Evolutionary conservation across 257 asterid species (phyloP), one percentile per base, ranked within the genome.

Genomic region (Agastache rugosa): DNA sequence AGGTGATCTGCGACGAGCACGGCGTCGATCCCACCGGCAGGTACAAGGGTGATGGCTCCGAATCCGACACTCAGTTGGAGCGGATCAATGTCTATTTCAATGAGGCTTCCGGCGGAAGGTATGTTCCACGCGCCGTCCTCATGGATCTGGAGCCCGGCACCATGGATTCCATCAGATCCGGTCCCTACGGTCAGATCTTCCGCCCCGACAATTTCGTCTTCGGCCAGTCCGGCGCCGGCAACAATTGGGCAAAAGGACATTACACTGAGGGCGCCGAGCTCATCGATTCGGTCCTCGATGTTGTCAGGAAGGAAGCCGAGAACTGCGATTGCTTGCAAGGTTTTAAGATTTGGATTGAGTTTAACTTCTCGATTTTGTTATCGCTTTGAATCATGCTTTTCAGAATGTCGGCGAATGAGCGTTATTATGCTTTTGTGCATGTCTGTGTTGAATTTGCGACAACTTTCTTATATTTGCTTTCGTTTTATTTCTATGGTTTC

Each of bases 111-210:
- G 96, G 97, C 39, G 97, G 96, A 5, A 83, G 96, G 45, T 92
- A 88, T 75, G 97, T 91, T 2, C 97, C 97, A 1, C 91, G 96
- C 20, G 96, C 97, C 9, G 97, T 91, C 72, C 89, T 91, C 69
- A 91, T 91, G 96, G 97, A 91, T 91, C 96, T 91, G 68, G 97
- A 89, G 84, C 97, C 97, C 0, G 97, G 97, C 12, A 91, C 97
- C 5, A 91, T 91, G 97, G 97, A 91, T 79, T 83, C 93, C 66
- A 91, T 91, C 85, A 88, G 96, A 88, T 89, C 96, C 62, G 95
- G 97, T 0, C 90, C 92, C 11, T 91, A 75, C 63, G 97, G 97
- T 3, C 96, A 86, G 96, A 85, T 91, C 85, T 91, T 91, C 84
- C 75, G 96, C 37, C 97, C 97, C 2, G 97, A 91, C 66, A 91